phyloP scores from a whole-genome alignment of 2,329 filamentous ascomycete genomes.

The Teratosphaeria pseudoeucalypti region DNA sequence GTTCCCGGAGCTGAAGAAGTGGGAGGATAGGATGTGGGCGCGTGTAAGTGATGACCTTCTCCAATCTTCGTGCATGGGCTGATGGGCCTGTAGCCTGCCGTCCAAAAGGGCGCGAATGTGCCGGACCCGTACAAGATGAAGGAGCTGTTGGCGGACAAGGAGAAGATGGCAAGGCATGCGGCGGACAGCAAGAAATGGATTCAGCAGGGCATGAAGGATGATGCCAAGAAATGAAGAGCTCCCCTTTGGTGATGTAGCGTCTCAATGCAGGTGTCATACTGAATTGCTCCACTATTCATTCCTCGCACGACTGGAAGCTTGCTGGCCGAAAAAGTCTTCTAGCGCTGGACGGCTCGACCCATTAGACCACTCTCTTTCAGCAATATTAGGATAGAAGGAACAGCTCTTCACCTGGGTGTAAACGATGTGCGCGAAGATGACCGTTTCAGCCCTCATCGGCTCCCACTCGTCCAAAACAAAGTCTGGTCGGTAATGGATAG shows the following conservation, averaged over 20 bases:
- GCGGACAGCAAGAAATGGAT: constrained; percentile 29
- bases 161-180: constrained; percentile 47
- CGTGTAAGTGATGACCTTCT: background rate
- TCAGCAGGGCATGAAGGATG: constrained; percentile 57
- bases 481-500: background rate
- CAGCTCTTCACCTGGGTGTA: background rate
- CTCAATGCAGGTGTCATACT: no score
- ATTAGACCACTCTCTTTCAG: background rate
- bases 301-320: background rate
- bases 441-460: background rate
- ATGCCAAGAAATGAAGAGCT: constrained; percentile 41
- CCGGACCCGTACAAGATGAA: constrained; percentile 53
- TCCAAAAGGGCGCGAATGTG: constrained; percentile 64
- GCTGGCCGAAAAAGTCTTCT: background rate
- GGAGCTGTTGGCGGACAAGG: constrained; percentile 48
- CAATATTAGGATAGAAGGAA: background rate
- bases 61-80: no score
- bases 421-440: background rate
- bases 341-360: background rate
- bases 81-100: constrained; percentile 38
- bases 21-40: constrained; percentile 50
- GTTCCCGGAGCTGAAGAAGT: constrained; percentile 65
- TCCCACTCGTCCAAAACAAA: background rate
- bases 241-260: constrained; percentile 5
- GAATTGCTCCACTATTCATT: no score